Percentiles rank a stretch among this genome's conserved stretches.
Conservation (phyloP, 169 alveolate species). For the Plasmodium blacklocki region DNA sequence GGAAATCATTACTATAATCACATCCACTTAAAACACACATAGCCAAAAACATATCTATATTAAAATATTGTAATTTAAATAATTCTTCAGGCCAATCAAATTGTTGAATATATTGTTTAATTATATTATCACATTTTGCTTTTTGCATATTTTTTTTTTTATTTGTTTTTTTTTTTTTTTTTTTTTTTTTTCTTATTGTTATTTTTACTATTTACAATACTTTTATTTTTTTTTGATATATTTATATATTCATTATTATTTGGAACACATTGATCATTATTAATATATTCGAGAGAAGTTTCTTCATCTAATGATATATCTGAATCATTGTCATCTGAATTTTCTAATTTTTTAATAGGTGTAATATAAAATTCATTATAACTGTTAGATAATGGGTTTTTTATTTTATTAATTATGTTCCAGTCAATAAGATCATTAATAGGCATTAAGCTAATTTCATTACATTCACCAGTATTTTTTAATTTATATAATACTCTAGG, state of each 20-base stretch:
- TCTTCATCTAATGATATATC: neutral
- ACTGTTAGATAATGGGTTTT: constrained; percentile 40
- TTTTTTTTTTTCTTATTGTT: neutral
- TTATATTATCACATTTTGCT: constrained; percentile 42
- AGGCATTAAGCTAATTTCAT: constrained; percentile 77
- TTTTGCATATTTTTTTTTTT: neutral
- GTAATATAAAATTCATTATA: constrained; percentile 45
- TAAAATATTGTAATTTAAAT: constrained; percentile 79
- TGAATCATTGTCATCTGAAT: neutral
- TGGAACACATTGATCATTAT: too few relatives aligned
- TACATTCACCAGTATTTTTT: constrained; percentile 84
- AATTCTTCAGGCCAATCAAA: constrained; percentile 75
- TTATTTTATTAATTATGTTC: constrained; percentile 63
- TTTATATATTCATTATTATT: neutral
- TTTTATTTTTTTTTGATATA: neutral
- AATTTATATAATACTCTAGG: constrained; percentile 89
- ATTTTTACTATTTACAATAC: neutral
- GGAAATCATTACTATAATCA: constrained; percentile 86
- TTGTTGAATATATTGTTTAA: constrained; percentile 49
- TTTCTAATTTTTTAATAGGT: constrained; percentile 20
- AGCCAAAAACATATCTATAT: constrained; percentile 81
- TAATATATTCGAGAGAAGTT: too few relatives aligned
- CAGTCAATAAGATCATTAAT: constrained; percentile 57
- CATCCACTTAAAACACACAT: constrained; percentile 88
- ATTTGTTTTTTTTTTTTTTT: neutral